Evolutionary conservation across 805 yeast genomes (phyloP).

Genomic region (Scheffersomyces amazonensis): DNA sequence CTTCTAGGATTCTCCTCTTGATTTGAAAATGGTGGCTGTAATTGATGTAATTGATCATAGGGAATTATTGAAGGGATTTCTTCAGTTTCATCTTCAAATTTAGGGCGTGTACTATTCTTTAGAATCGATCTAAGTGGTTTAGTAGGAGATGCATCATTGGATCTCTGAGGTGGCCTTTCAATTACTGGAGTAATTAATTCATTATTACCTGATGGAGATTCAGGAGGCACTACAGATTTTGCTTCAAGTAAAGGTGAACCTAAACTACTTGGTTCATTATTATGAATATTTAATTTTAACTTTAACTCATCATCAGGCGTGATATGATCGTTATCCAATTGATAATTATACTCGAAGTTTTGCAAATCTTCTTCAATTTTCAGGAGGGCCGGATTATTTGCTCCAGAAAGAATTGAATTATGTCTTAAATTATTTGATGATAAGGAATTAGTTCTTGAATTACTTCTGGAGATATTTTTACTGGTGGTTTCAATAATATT

Average conservation of each 20-base stretch:
- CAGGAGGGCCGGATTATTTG: slow-evolving; percentile 20
- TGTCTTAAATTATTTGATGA: slow-evolving; percentile 13
- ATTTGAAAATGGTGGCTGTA: too few species aligned
- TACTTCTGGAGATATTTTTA: slow-evolving; percentile 33
- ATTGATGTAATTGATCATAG: too few species aligned
- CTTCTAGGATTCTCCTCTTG: not conserved
- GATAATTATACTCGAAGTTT: slow-evolving; percentile 41
- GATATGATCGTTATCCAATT: slow-evolving; percentile 21
- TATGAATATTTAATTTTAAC: slow-evolving; percentile 1
- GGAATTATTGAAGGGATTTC: not conserved
- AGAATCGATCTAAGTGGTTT: slow-evolving; percentile 35
- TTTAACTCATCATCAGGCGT: too few species aligned
- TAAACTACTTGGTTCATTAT: not conserved
- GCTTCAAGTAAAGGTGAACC: slow-evolving; percentile 6
- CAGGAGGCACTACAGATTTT: not conserved
- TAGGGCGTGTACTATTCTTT: slow-evolving; percentile 18
- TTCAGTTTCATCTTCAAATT: slow-evolving; percentile 9
- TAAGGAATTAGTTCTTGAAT: slow-evolving; percentile 30
- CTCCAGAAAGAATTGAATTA: slow-evolving; percentile 18
- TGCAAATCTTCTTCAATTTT: slow-evolving; percentile 43
- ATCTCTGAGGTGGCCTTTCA: not conserved
- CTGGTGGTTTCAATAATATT: slow-evolving; percentile 42
- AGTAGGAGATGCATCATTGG: slow-evolving; percentile 3
- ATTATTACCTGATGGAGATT: not conserved
- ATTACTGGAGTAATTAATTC: not conserved